These are phyloP conservation scores for Dichotomopilus funicola DNA, from an alignment of 2,329 filamentous ascomycete genomes.

Conservation along the genomic window DNA sequence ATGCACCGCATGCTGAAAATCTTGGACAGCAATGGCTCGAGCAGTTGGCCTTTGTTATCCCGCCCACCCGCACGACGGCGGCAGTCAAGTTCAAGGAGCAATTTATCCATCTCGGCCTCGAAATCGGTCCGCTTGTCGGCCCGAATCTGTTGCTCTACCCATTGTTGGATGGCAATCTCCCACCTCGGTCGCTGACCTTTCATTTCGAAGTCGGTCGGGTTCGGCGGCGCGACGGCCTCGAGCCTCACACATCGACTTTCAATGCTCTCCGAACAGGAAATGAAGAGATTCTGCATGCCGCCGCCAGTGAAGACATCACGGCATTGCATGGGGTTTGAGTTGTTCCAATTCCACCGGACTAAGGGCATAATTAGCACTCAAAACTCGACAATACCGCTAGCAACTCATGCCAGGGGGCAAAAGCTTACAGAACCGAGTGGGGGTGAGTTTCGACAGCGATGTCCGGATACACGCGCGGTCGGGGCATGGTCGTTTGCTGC, in stretches of 20 bases:
- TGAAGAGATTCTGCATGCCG: neutral
- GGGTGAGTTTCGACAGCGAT: neutral
- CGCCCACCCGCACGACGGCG: neutral
- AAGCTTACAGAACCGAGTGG: slow-evolving; percentile 6
- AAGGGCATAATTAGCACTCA: neutral
- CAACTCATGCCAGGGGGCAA: neutral
- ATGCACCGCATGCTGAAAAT: slow-evolving; percentile 19
- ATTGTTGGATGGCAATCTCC: slow-evolving; percentile 3
- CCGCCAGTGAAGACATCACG: slow-evolving; percentile 4
- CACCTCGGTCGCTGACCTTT: neutral
- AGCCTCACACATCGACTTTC: slow-evolving; percentile 9
- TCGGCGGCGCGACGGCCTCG: slow-evolving; percentile 1
- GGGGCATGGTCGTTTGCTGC: slow-evolving; percentile 3
- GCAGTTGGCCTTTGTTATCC: neutral
- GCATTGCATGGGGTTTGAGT: slow-evolving; percentile 1
- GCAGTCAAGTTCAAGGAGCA: slow-evolving; percentile 11
- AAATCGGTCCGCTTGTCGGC: slow-evolving; percentile 6
- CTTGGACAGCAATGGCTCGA: slow-evolving; percentile 10
- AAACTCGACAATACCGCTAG: neutral
- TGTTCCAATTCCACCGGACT: slow-evolving; percentile 17
- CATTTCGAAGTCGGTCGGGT: neutral
- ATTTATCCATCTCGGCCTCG: slow-evolving; percentile 14
- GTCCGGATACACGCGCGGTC: slow-evolving; percentile 11
- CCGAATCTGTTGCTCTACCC: slow-evolving; percentile 13
- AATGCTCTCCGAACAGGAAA: slow-evolving; percentile 11